phyloP scores from a whole-genome alignment of 257 asterid species.

The Jasminum sambac region DNA sequence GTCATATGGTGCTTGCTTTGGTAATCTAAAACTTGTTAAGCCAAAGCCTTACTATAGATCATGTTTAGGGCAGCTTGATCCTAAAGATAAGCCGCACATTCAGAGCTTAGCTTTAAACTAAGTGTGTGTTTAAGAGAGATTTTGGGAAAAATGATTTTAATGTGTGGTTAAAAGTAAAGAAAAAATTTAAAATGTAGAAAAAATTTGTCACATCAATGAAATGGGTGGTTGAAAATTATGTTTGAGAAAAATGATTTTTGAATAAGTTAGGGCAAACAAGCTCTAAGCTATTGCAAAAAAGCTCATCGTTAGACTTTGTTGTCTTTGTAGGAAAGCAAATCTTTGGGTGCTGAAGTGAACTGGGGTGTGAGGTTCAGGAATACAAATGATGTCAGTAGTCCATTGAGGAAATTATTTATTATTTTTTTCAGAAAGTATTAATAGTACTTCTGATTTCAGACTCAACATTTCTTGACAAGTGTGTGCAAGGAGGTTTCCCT shows the following conservation, averaged over 20 bases:
- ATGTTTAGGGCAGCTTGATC: too few species aligned
- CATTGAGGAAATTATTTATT: constrained; percentile 16
- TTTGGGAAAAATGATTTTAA: too few species aligned
- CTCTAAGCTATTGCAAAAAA: too few species aligned
- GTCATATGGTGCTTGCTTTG: not conserved
- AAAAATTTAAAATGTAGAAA: too few species aligned
- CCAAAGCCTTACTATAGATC: constrained; percentile 5
- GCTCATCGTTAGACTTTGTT: not conserved
- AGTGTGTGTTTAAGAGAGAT: too few species aligned
- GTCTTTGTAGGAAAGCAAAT: constrained; percentile 79
- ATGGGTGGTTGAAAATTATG: too few species aligned
- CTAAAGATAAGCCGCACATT: too few species aligned
- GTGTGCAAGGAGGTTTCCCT: constrained; percentile 89
- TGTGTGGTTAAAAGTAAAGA: too few species aligned
- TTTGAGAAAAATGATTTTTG: too few species aligned
- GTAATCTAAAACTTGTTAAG: constrained; percentile 3
- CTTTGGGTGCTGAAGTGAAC: constrained; percentile 93
- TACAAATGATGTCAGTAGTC: constrained; percentile 66
- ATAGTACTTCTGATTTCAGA: constrained; percentile 49
- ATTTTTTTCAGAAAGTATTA: constrained; percentile 11
- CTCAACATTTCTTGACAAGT: constrained; percentile 53
- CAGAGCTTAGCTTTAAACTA: too few species aligned
- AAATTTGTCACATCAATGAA: too few species aligned
- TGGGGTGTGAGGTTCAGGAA: constrained; percentile 98
- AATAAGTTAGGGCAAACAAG: too few species aligned